Conservation (phyloP, 371 early-diverging fungal genomes). For the Mucor piriformis region DNA sequence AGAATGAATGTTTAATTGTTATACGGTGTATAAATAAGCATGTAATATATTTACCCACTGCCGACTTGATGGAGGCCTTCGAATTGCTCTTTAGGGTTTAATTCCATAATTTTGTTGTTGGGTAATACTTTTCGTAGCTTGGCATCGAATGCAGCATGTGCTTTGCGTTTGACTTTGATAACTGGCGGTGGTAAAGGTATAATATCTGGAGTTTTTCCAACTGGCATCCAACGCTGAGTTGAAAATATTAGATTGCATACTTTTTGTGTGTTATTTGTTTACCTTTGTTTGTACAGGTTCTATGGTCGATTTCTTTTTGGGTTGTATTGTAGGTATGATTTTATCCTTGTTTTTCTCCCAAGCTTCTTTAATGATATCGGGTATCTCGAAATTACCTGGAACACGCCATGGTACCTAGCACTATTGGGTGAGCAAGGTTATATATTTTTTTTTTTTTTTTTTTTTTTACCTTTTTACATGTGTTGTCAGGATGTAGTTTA, state of each 20-base stretch:
- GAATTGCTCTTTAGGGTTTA: constrained; percentile 44
- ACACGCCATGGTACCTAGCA: constrained; percentile 50
- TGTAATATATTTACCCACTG: constrained; percentile 38
- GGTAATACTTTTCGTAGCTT: constrained; percentile 54
- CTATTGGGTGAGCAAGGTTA: not conserved
- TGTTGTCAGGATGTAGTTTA: constrained; percentile 1
- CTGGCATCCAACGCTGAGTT: constrained; percentile 46
- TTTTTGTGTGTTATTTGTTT: not conserved
- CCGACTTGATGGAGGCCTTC: constrained; percentile 45
- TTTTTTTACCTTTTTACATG: constrained; percentile 12
- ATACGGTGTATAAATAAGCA: too few relatives aligned
- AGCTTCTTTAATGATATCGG: constrained; percentile 52
- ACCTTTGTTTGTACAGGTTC: constrained; percentile 21
- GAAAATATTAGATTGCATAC: constrained; percentile 7
- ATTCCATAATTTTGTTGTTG: constrained; percentile 43
- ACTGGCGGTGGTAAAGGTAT: constrained; percentile 44
- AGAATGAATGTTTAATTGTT: not conserved
- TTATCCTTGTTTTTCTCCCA: constrained; percentile 33
- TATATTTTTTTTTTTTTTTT: not conserved
- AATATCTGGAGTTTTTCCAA: constrained; percentile 41
- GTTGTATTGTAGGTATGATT: constrained; percentile 12
- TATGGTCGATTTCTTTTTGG: constrained; percentile 8
- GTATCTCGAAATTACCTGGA: constrained; percentile 52
- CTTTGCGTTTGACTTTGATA: constrained; percentile 30
- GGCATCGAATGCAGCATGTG: constrained; percentile 47